Base-by-base conservation (phyloP, 2,329 filamentous ascomycete genomes). In the Aspergillus quadricinctus region DNA sequence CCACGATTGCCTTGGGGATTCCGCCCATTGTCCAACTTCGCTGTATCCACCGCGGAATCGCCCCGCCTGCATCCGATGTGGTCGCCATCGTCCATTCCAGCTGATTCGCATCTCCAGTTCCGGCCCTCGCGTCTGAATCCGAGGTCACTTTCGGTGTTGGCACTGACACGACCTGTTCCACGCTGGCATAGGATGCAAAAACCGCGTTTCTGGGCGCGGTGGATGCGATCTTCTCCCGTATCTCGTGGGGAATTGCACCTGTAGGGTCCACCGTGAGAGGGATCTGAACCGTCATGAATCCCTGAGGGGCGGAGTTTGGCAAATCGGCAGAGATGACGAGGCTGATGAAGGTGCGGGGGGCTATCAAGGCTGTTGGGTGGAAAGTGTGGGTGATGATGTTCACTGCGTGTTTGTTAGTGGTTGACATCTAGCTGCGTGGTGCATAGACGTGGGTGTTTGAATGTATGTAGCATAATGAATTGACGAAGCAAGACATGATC, bases 61-160 rank as follows among this genome's bases (percentile, higher is more conserved):
- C 66, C 3, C 72, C 72, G 9, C 69, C 68, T 9, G 72, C 70
- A 55, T 74, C 64, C 17, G 71, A 73, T 9, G 69, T 69, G 6
- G 72, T 75, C 3, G 69, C 71, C 71, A 75, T 74, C 3, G 63
- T 68, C 72, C 72, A 75, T 45, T 72, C 66, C 43, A 65, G 48
- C 52, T 17, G 50, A 45, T 27, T 46, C 21, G 21, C 21, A 43
- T 35, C 31, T 3, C 40, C n/a, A 43, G 21, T 14, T 4, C 21
- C 6, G 40, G 3, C 21, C 43, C 43, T 46, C 21, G n/a, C 43
- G 5, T 17, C 21, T 19, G 43, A 17, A n/a, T 21, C 21, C n/a
- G n/a, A 43, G 43, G 19, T 2, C n/a, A 46, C 21, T 8, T 9
- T 21, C 19, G 23, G 23, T 14, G 58, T 35, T 14, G 31, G 35